Percentiles rank a stretch among this genome's conserved stretches.
These are phyloP conservation scores for Prasinococcaceae sp. DNA, from an alignment of 139 green algal genomes.

Conservation along the genomic window DNA sequence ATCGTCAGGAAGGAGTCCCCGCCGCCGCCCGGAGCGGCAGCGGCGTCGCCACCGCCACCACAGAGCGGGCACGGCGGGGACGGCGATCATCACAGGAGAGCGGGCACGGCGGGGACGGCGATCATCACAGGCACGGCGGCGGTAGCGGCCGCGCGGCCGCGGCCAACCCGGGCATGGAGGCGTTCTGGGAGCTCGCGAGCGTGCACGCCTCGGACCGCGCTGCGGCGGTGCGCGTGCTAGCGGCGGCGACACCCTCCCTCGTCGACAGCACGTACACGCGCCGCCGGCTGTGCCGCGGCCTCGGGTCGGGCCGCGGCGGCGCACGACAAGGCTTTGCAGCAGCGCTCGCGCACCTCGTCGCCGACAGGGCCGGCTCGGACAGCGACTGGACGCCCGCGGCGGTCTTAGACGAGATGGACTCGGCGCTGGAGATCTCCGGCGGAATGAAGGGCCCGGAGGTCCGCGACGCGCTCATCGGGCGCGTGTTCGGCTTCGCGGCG, in stretches of 20 bases:
- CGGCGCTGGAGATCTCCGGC: constrained; percentile 10
- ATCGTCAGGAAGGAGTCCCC: too few relatives aligned
- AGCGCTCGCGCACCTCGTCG: neutral
- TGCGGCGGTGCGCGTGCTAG: neutral
- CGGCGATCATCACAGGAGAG: too few relatives aligned
- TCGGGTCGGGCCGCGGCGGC: neutral
- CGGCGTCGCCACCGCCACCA: too few relatives aligned
- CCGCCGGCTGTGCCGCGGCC: constrained; percentile 1
- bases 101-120: too few relatives aligned
- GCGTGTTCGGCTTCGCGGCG: constrained; percentile 8
- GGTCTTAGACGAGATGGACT: neutral
- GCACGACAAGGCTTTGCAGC: constrained; percentile 15
- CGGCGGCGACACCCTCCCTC: neutral
- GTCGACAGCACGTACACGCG: constrained; percentile 1
- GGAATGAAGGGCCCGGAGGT: constrained; percentile 4
- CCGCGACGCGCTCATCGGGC: constrained; percentile 9
- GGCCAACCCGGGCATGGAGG: too few relatives aligned
- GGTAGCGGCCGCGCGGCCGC: too few relatives aligned
- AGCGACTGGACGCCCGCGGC: neutral
- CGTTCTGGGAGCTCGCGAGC: constrained; percentile 11
- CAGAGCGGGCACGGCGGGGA: too few relatives aligned
- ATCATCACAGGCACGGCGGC: too few relatives aligned
- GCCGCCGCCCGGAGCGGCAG: too few relatives aligned
- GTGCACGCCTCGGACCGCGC: neutral
- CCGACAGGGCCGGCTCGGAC: neutral